Evolutionary conservation across 116 monocot species (phyloP), one percentile per base, ranked within the genome.

Genomic region (Iris pallida): DNA sequence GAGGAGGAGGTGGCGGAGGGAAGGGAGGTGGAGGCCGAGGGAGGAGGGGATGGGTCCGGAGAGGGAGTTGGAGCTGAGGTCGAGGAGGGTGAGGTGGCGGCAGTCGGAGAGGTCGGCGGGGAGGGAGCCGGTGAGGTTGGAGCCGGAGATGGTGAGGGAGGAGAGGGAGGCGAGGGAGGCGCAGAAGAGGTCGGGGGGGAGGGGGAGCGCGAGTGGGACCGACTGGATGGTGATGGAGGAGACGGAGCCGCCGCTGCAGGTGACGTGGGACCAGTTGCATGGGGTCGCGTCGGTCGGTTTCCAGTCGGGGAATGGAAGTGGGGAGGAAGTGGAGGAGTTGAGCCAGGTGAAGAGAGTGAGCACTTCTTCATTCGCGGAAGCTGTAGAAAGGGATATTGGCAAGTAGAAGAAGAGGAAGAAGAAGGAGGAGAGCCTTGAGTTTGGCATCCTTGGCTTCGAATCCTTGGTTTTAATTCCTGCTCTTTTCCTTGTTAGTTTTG

Each of bases 41-140:
- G 64, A 60, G 8, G 60, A 17, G 8, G 93, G 93, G 53, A 93
- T 76, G 1, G 53, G 58, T 20, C 94, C 87, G 42, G 87, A 75
- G 66, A 94, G 87, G 47, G 77, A 80, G 73, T 94, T 94, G 53
- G 87, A 87, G 79, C 81, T 81, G 49, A 94, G 80, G 54, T 61
- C 45, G 2, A 88, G 75, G 8, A 60, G 9, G 4, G 62, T n/a
- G 53, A 82, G 70, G 5, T 8, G 16, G 17, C 5, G 40, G 74
- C 46, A 74, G 65, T 51, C 7, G 63, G 67, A 62, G 40, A 94
- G 62, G 8, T 73, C 63, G 15, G 78, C 0, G 1, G 82, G 95
- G 59, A 94, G 67, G 8, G 67, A 14, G 1, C 82, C 86, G 47
- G 57, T 16, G 48, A 83, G 75, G 20, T 57, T 67, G 15, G 71